Base-by-base conservation (phyloP, 1,284 basidiomycete species). In the Fistulinella cinereoalba region DNA sequence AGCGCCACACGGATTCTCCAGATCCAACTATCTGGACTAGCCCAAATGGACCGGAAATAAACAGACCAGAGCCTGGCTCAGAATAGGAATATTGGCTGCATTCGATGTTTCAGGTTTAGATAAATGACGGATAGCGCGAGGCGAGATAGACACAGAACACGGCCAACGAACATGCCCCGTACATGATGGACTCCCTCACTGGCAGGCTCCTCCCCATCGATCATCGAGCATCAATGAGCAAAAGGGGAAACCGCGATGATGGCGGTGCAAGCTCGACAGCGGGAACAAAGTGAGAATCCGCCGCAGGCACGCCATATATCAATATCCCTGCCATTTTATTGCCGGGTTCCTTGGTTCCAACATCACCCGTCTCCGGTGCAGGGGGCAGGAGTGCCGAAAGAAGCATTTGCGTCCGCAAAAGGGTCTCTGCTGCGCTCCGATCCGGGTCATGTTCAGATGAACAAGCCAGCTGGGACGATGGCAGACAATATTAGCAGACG, bases 211-310 rank as follows among this genome's bases (percentile, higher is more conserved):
- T 42, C 41, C 41, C 38, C 40, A 60, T 43, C 29, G 27, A 57
- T 62, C 47, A 62, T 50, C 58, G 55, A 45, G 44, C 37, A 42
- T 67, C 60, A 44, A 68, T 34, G 29, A 68, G 60, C 34, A 71
- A 53, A 51, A 71, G 57, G 7, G 66, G 66, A 57, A 71, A 71
- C 50, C 81, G 70, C 38, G 77, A 68, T 43, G 75, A 75, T 23
- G 80, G 74, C 50, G 79, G 80, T 18, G 75, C 79, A 32, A 80
- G 57, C 46, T 79, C 73, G 25, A 81, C 56, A 29, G 75, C 72
- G 27, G 75, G 62, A 42, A 74, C 68, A 56, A 76, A 76, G 32
- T 72, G 69, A 47, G 74, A 68, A 40, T 78, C 75, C 37, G 66
- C 49, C 18, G 62, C 58, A 43, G 77, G 75, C 36, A 67, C 60